These are phyloP conservation scores for Rhizophora mangle DNA, from an alignment of 345 rosid genomes.

Conservation along the genomic window DNA sequence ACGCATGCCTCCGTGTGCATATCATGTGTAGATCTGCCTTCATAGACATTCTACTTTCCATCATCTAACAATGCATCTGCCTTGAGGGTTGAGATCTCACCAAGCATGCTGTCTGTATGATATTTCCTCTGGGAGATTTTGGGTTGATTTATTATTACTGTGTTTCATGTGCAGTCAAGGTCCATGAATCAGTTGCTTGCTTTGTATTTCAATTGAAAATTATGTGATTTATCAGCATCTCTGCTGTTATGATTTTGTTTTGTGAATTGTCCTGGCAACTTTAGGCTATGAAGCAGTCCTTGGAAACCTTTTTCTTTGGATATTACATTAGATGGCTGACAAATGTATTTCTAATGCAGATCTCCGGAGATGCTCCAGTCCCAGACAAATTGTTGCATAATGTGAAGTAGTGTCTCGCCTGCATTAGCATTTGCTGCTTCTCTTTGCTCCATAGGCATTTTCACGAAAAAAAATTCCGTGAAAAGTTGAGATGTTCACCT, in stretches of 20 bases:
- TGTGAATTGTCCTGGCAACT: neutral
- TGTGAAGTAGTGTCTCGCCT: constrained; percentile 42
- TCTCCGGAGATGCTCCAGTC: constrained; percentile 62
- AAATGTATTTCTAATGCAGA: constrained; percentile 6
- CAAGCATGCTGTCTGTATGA: neutral
- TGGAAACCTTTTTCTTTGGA: neutral
- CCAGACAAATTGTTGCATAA: constrained; percentile 70
- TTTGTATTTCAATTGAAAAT: too few relatives aligned
- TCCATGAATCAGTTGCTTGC: too few relatives aligned
- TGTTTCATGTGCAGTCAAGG: too few relatives aligned
- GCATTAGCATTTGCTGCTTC: constrained; percentile 3
- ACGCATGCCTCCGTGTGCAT: too few relatives aligned
- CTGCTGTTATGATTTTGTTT: neutral
- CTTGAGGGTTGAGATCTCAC: neutral
- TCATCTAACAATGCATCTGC: too few relatives aligned
- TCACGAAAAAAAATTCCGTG: constrained; percentile 10
- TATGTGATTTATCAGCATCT: too few relatives aligned
- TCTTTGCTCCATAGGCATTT: constrained; percentile 19
- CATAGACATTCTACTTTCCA: too few relatives aligned
- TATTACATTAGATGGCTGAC: constrained; percentile 10
- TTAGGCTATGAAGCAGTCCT: neutral
- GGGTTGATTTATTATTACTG: neutral
- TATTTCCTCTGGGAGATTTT: neutral
- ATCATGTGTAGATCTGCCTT: too few relatives aligned
- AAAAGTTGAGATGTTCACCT: constrained; percentile 2